Percentiles rank a stretch among this genome's conserved stretches.
Conservation (phyloP, 257 asterid species). For the Perilla frutescens region DNA sequence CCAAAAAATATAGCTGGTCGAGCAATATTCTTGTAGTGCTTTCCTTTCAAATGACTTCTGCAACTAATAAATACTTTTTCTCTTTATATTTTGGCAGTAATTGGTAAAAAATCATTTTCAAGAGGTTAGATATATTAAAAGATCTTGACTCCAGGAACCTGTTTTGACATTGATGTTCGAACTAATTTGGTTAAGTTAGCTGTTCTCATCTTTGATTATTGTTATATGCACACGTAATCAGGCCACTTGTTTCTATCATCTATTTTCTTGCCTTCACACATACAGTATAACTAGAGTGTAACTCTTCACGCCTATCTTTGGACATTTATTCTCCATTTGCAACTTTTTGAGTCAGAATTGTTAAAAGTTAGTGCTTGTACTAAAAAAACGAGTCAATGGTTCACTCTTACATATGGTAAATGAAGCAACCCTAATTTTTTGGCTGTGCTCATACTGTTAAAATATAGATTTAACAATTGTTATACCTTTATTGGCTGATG, state of each 20-base stretch:
- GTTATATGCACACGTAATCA: conserved; percentile 4
- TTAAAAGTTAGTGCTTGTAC: background rate
- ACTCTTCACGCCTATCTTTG: background rate
- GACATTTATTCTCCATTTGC: background rate
- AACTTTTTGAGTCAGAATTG: background rate
- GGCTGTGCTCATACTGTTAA: no score
- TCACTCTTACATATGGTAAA: background rate
- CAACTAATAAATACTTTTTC: background rate
- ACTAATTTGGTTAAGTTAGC: background rate
- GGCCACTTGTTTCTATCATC: background rate
- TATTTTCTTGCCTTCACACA: conserved; percentile 8
- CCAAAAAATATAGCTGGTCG: background rate
- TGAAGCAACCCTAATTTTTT: background rate
- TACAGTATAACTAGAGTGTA: background rate
- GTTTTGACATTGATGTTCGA: background rate
- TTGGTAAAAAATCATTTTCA: background rate
- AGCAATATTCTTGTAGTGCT: background rate
- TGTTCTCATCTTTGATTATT: background rate
- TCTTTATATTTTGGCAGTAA: background rate
- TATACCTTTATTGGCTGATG: no score
- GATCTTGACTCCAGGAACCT: background rate
- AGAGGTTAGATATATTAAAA: background rate
- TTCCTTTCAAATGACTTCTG: background rate
- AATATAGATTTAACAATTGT: no score
- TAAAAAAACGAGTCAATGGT: background rate